Percentiles rank a stretch among this genome's conserved stretches.
Evolutionary conservation across 805 yeast genomes (phyloP).

Genomic region (Candida namnaoensis): DNA sequence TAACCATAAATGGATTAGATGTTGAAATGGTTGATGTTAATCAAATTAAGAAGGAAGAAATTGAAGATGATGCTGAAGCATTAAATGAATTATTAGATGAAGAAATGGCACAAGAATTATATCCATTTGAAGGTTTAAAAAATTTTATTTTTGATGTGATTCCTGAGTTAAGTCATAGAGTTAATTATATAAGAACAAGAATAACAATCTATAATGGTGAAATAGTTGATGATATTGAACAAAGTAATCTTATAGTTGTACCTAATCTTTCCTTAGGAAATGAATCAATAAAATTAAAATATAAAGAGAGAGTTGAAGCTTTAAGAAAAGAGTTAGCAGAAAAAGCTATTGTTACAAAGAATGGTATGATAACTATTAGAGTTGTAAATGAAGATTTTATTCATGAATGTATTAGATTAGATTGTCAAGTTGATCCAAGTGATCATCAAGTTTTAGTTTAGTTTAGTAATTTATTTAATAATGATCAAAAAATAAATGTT

Average conservation of each 20-base stretch:
- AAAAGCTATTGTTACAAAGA: neutral
- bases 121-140: conserved; percentile 26
- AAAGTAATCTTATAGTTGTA: conserved; percentile 32
- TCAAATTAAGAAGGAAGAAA: neutral
- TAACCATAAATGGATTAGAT: conserved; percentile 2
- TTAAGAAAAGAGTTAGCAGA: conserved; percentile 5
- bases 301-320: conserved; percentile 6
- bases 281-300: conserved; percentile 1
- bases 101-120: conserved; percentile 7
- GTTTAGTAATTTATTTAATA: no score
- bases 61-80: neutral
- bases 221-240: conserved; percentile 16
- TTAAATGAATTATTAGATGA: conserved; percentile 8
- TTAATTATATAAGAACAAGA: conserved; percentile 5
- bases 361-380: neutral
- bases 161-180: conserved; percentile 1
- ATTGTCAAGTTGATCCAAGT: no score
- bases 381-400: neutral
- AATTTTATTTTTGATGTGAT: conserved; percentile 21
- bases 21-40: conserved; percentile 6
- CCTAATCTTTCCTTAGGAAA: conserved; percentile 7
- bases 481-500: no score
- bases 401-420: neutral
- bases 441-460: no score
- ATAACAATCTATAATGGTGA: conserved; percentile 39